Evolutionary conservation across 2,329 filamentous ascomycete species (phyloP).

Genomic region (Phaeosphaeria sp.): DNA sequence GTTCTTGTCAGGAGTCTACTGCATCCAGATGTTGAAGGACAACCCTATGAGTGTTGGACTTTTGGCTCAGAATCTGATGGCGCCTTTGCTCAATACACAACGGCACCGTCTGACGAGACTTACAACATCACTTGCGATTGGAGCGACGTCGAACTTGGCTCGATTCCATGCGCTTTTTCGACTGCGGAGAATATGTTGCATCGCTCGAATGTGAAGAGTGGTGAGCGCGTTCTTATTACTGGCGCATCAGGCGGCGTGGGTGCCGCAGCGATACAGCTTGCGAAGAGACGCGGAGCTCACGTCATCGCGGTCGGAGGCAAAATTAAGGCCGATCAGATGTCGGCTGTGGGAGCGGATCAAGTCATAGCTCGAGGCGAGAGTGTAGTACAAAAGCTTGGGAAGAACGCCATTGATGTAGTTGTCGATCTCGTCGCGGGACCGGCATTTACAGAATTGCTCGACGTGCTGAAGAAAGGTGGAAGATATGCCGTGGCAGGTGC

Average conservation of each 20-base stretch:
- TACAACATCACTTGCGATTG: slow-evolving; percentile 6
- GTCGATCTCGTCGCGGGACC: slow-evolving; percentile 16
- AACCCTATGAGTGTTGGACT: slow-evolving; percentile 15
- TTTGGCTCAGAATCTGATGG: slow-evolving; percentile 17
- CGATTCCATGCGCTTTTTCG: slow-evolving; percentile 15
- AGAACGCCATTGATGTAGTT: slow-evolving; percentile 8
- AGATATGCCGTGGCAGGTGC: slow-evolving; percentile 15
- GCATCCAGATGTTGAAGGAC: not conserved
- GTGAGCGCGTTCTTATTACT: slow-evolving; percentile 12
- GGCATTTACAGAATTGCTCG: slow-evolving; percentile 8
- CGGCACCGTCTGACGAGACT: slow-evolving; percentile 11
- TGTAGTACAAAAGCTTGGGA: slow-evolving; percentile 5
- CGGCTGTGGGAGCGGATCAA: slow-evolving; percentile 8
- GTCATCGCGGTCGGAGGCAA: slow-evolving; percentile 11
- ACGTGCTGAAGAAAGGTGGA: slow-evolving; percentile 16
- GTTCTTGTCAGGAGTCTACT: slow-evolving; percentile 11
- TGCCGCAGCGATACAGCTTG: slow-evolving; percentile 18
- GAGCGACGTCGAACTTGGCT: slow-evolving; percentile 14
- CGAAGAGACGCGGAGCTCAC: slow-evolving; percentile 8
- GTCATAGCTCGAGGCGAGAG: slow-evolving; percentile 6
- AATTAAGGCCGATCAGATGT: slow-evolving; percentile 6
- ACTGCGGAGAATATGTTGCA: slow-evolving; percentile 19
- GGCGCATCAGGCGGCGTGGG: slow-evolving; percentile 17
- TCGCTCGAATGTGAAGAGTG: slow-evolving; percentile 1
- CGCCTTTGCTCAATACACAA: slow-evolving; percentile 12